Percentiles rank a stretch among this genome's conserved stretches.
phyloP scores from a whole-genome alignment of 73 alveolate genomes.

The Halteria grandinella region DNA sequence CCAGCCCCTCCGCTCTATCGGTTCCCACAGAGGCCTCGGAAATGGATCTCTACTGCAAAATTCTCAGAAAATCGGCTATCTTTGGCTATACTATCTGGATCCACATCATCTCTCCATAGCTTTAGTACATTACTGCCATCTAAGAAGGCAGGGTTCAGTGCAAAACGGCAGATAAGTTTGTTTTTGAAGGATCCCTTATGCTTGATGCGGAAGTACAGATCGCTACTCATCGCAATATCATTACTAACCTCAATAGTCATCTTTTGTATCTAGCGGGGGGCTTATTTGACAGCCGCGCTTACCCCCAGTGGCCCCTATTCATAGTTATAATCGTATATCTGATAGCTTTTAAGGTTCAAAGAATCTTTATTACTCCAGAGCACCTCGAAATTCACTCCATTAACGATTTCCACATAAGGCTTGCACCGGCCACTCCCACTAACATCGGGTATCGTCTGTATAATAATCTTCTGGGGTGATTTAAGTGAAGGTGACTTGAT shows the following conservation, averaged over 20 bases:
- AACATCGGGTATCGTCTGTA: conserved; percentile 6
- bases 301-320: neutral
- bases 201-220: conserved; percentile 29
- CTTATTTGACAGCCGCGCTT: no score
- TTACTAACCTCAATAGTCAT: conserved; percentile 1
- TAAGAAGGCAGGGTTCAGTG: conserved; percentile 24
- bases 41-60: conserved; percentile 25
- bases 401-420: conserved; percentile 44
- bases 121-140: neutral
- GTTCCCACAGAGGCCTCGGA: conserved; percentile 14
- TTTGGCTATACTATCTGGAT: conserved; percentile 42
- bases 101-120: conserved; percentile 17
- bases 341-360: conserved; percentile 7
- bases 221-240: conserved; percentile 9
- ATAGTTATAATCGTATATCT: neutral
- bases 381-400: conserved; percentile 2
- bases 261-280: no score
- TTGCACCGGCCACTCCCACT: conserved; percentile 6
- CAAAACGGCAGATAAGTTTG: conserved; percentile 46
- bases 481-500: conserved; percentile 39
- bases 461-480: conserved; percentile 22
- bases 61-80: conserved; percentile 2
- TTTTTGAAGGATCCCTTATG: conserved; percentile 18
- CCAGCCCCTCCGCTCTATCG: no score
- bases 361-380: conserved; percentile 26